Base-by-base conservation (phyloP, 1,284 basidiomycete species). In the Sanghuangporus sanghuang region DNA sequence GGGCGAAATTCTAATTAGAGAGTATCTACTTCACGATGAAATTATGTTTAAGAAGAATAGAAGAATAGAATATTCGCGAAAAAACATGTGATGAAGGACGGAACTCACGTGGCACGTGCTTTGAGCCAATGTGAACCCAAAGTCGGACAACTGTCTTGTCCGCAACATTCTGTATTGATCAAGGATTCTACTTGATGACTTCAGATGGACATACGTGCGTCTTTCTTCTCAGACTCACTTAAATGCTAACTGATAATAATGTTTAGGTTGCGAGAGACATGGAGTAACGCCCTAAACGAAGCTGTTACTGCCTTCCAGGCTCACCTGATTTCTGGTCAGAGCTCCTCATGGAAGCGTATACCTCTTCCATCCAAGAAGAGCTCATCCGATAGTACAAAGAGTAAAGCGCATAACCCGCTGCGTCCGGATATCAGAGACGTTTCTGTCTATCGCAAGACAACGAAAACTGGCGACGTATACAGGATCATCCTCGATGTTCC, bases 401-500 rank as follows among this genome's bases (percentile, higher is more conserved):
- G 85, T 52, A 90, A 89, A 70, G 75, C 77, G 0, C 81, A 82
- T 59, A 76, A 75, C 12, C 73, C 78, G 2, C 69, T 76, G 0
- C 71, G 79, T 8, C 87, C 89, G 23, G 89, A 90, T 63, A 72
- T 85, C 21, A 73, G 79, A 12, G 87, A 91, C 72, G 85, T 92
- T 53, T 75, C 85, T 42, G 78, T 92, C 4, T 88, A 92, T 73
- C 85, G 89, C 62, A 85, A 81, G 70, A 70, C 80, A 2, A 80
- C 73, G 67, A 86, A 85, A 72, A 77, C 81, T 1, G 87, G 90
- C 6, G 92, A 95, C 67, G 85, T 97, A 49, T 93, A 92, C 71
- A 81, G 96, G 57, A 88, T 93, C 14, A 84, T 93, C 8, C 81
- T 93, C 27, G 95, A 97, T 68, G 81, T 96, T 1, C 78, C 88